Evolutionary conservation across 2,329 filamentous ascomycete species (phyloP).

Genomic region (Dactylellina leptospora): DNA sequence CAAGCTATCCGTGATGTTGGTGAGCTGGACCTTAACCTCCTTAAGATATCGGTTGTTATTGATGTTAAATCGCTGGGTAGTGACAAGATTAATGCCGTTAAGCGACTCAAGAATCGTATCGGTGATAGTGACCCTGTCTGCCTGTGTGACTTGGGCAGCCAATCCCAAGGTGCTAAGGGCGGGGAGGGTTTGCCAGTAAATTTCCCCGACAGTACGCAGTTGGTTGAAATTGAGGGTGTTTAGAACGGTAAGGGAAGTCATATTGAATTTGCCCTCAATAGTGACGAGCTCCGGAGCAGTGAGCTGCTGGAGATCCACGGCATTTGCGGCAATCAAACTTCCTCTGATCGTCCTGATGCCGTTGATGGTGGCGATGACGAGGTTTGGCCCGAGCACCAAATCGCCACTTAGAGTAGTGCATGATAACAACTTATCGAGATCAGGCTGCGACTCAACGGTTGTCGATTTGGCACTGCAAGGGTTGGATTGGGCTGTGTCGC

Average conservation of each 20-base stretch:
- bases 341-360: slow-evolving; percentile 69
- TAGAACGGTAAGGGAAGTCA: slow-evolving; percentile 75
- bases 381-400: slow-evolving; percentile 69
- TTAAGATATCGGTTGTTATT: slow-evolving; percentile 88
- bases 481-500: slow-evolving; percentile 25
- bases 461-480: slow-evolving; percentile 34
- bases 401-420: slow-evolving; percentile 77
- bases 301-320: slow-evolving; percentile 65
- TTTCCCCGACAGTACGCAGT: slow-evolving; percentile 72
- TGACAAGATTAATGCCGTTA: slow-evolving; percentile 79
- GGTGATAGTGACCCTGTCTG: slow-evolving; percentile 75
- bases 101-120: slow-evolving; percentile 86
- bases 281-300: slow-evolving; percentile 69
- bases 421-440: slow-evolving; percentile 58
- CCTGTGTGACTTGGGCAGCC: slow-evolving; percentile 72
- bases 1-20: slow-evolving; percentile 75
- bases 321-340: slow-evolving; percentile 69
- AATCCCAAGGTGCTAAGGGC: slow-evolving; percentile 70
- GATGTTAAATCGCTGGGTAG: slow-evolving; percentile 78
- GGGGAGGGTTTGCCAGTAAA: slow-evolving; percentile 78
- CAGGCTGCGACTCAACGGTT: slow-evolving; percentile 30
- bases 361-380: slow-evolving; percentile 70
- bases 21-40: slow-evolving; percentile 78
- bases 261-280: slow-evolving; percentile 75
- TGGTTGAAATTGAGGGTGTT: slow-evolving; percentile 72